Percentiles rank a stretch among this genome's conserved stretches.
Evolutionary conservation across 495 filamentous ascomycete species (phyloP).

Genomic region (Hyaloscypha variabilis): DNA sequence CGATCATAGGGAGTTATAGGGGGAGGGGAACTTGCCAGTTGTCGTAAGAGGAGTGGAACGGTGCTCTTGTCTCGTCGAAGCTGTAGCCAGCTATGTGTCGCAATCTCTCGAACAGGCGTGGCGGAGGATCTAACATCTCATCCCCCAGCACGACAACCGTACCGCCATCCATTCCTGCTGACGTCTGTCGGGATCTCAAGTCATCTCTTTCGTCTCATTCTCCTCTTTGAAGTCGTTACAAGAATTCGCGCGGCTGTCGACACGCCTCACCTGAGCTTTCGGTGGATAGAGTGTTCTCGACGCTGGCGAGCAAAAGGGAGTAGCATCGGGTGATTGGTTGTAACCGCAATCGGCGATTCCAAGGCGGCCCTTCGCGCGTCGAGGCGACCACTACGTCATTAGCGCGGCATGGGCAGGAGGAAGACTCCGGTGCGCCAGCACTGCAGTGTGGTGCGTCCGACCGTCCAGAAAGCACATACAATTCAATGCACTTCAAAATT

Average conservation of each 20-base stretch:
- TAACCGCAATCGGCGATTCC: background rate
- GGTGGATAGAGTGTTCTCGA: background rate
- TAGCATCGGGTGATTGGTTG: background rate
- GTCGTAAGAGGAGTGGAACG: conserved; percentile 83
- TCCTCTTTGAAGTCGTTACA: background rate
- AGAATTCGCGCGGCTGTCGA: conserved; percentile 2
- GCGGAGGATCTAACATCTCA: conserved; percentile 67
- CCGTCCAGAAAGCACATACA: no score
- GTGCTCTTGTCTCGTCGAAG: conserved; percentile 70
- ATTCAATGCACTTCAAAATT: no score
- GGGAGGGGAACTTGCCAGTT: conserved; percentile 54
- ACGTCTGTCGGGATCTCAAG: background rate
- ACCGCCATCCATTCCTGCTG: conserved; percentile 44
- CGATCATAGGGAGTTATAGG: background rate
- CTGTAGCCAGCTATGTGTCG: conserved; percentile 72
- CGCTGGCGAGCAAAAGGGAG: background rate
- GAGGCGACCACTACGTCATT: no score
- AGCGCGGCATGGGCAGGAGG: background rate
- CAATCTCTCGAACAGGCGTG: conserved; percentile 72
- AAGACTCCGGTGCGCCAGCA: background rate
- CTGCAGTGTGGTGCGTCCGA: no score
- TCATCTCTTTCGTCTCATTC: conserved; percentile 21
- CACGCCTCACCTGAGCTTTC: background rate
- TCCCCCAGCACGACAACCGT: conserved; percentile 50
- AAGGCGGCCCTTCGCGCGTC: background rate